Evolutionary conservation across 345 rosid species (phyloP).

Genomic region (Brassica rapa): DNA sequence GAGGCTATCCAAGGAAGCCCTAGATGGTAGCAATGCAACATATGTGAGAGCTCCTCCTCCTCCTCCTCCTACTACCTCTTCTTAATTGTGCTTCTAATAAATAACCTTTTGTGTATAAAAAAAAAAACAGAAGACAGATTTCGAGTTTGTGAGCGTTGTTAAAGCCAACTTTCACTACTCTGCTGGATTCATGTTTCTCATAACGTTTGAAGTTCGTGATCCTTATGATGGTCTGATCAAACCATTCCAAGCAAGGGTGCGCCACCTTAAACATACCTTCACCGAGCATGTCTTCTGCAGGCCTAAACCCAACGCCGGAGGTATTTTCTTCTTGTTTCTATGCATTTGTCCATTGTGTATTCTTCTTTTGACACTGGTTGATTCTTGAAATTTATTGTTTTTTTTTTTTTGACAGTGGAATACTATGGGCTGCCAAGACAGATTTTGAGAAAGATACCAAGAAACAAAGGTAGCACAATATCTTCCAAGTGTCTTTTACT

Average conservation of each 20-base stretch:
- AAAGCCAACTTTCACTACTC: background rate
- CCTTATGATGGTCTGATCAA: constrained; percentile 11
- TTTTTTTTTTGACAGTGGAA: background rate
- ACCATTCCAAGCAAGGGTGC: constrained; percentile 12
- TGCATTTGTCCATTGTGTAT: no score
- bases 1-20: background rate
- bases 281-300: background rate
- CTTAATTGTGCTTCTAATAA: no score
- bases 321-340: background rate
- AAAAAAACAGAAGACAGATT: background rate
- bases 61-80: no score
- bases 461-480: no score
- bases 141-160: constrained; percentile 16
- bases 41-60: background rate
- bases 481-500: no score
- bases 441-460: no score
- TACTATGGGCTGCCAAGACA: no score
- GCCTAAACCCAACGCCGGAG: background rate
- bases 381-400: no score
- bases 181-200: constrained; percentile 10
- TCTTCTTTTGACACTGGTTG: no score
- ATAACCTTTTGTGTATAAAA: background rate
- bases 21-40: background rate
- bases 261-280: background rate
- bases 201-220: constrained; percentile 22